Conservation (phyloP, 306 rosid genomes). For the Dryas drummondii region DNA sequence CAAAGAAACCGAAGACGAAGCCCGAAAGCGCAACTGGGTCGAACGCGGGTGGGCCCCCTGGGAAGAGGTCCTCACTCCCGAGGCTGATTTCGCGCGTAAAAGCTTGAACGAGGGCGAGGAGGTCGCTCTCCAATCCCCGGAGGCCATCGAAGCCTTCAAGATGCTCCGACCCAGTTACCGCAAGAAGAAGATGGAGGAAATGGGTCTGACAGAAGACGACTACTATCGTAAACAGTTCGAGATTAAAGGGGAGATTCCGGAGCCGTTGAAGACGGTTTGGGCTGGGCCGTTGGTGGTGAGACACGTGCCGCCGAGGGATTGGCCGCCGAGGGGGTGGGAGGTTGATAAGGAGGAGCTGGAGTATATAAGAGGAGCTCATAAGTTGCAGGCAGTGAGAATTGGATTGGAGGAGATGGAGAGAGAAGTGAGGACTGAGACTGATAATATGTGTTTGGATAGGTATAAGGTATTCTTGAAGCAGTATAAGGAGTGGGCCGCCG, state of each 20-base stretch:
- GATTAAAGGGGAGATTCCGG: conserved; percentile 73
- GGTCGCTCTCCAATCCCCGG: conserved; percentile 75
- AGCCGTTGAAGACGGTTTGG: conserved; percentile 68
- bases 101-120: conserved; percentile 93
- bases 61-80: conserved; percentile 90
- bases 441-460: conserved; percentile 69
- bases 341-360: conserved; percentile 79
- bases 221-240: conserved; percentile 62
- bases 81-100: conserved; percentile 81
- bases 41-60: conserved; percentile 99
- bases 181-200: conserved; percentile 65
- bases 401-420: conserved; percentile 51
- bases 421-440: conserved; percentile 40
- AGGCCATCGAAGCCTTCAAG: conserved; percentile 88
- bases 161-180: conserved; percentile 77
- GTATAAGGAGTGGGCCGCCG: conserved; percentile 78
- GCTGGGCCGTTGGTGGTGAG: conserved; percentile 56
- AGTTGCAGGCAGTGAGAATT: conserved; percentile 58
- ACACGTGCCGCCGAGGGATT: conserved; percentile 81
- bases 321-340: conserved; percentile 97
- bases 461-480: conserved; percentile 88
- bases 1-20: conserved; percentile 87
- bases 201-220: conserved; percentile 90
- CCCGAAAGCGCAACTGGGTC: conserved; percentile 78
- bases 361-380: conserved; percentile 79